These are phyloP conservation scores for Sinapis alba DNA, from an alignment of 441 rosid genomes.

Conservation along the genomic window DNA sequence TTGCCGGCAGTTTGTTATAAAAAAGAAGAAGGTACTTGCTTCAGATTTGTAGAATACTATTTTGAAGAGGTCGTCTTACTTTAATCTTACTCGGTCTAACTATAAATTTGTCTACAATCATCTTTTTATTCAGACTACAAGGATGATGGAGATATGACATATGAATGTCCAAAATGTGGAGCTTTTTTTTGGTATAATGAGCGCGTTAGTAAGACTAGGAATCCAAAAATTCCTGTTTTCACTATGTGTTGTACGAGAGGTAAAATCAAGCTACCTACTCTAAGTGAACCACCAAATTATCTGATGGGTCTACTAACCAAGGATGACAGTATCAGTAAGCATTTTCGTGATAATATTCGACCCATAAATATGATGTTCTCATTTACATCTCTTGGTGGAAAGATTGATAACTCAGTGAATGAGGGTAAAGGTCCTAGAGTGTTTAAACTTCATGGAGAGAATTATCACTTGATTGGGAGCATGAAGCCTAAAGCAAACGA, in stretches of 20 bases:
- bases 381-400: background rate
- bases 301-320: background rate
- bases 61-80: no score
- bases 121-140: background rate
- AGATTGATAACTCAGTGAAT: background rate
- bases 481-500: background rate
- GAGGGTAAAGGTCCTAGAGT: background rate
- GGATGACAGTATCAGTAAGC: background rate
- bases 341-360: background rate
- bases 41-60: no score
- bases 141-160: background rate
- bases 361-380: background rate
- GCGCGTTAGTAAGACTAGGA: background rate
- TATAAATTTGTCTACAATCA: no score
- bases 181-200: background rate
- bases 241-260: background rate
- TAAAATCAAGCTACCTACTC: background rate
- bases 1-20: background rate
- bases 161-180: background rate
- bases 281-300: background rate
- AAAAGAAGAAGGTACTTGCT: background rate
- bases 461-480: background rate
- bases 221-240: background rate
- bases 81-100: no score
- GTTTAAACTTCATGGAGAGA: background rate